Conservation (phyloP, 164 flowering plant genomes). For the Hamamelis virginiana region DNA sequence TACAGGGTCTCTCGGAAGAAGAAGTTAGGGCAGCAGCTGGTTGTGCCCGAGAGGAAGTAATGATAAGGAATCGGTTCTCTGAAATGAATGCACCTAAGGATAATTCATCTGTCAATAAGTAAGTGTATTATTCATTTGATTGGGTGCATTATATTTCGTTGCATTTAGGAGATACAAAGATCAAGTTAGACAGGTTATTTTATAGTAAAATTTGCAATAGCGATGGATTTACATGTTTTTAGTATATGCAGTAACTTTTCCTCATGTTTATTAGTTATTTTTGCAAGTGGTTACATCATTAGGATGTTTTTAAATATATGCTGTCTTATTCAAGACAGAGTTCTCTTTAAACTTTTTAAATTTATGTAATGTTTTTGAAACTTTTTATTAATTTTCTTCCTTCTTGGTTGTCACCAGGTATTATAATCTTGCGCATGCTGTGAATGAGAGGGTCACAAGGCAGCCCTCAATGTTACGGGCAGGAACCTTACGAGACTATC, state of each 20-base stretch:
- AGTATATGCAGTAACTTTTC: neutral
- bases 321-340: neutral
- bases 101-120: slow-evolving; percentile 86
- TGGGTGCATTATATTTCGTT: neutral
- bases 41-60: slow-evolving; percentile 97
- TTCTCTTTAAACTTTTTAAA: neutral
- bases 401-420: slow-evolving; percentile 51
- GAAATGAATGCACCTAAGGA: slow-evolving; percentile 99
- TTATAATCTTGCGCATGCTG: slow-evolving; percentile 97
- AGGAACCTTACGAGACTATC: slow-evolving; percentile 96
- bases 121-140: slow-evolving; percentile 20
- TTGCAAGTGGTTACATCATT: neutral
- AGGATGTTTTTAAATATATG: neutral
- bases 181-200: neutral
- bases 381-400: neutral
- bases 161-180: neutral
- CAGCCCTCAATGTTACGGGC: slow-evolving; percentile 94
- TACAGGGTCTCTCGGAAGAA: slow-evolving; percentile 97
- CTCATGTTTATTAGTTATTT: neutral
- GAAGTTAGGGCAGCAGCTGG: slow-evolving; percentile 92
- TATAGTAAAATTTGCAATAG: neutral
- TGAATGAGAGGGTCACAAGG: slow-evolving; percentile 78
- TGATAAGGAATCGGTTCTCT: slow-evolving; percentile 88
- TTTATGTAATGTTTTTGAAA: neutral
- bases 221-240: neutral